These are phyloP conservation scores for Saccharomycopsis vini DNA, from an alignment of 805 yeast genomes.

Conservation along the genomic window DNA sequence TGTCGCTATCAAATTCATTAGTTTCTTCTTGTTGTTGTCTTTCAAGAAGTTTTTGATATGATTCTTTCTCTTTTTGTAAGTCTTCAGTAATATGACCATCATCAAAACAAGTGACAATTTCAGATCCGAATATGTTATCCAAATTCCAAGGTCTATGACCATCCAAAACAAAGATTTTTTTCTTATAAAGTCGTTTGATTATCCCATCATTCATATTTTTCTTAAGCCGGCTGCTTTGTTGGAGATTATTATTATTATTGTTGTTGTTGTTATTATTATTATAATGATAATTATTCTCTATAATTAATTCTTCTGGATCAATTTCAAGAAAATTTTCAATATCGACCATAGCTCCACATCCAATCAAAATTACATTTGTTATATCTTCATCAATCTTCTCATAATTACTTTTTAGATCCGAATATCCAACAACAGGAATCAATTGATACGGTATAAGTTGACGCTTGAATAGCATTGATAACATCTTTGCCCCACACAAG, in stretches of 20 bases:
- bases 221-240: conserved; percentile 20
- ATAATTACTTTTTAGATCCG: conserved; percentile 63
- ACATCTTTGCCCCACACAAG: conserved; percentile 75
- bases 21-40: conserved; percentile 32
- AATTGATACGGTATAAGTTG: conserved; percentile 81
- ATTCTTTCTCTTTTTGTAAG: conserved; percentile 45
- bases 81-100: conserved; percentile 69
- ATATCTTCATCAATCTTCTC: conserved; percentile 62
- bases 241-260: too few species aligned
- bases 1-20: conserved; percentile 32
- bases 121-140: conserved; percentile 82
- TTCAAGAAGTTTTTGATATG: conserved; percentile 47
- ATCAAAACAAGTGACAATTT: conserved; percentile 70
- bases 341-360: conserved; percentile 92
- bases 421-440: conserved; percentile 87
- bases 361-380: conserved; percentile 66
- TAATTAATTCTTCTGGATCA: conserved; percentile 43
- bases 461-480: conserved; percentile 61
- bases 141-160: conserved; percentile 96
- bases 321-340: conserved; percentile 65
- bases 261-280: not conserved
- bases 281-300: conserved; percentile 23
- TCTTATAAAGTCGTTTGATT: conserved; percentile 28
- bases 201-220: conserved; percentile 23
- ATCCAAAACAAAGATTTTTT: conserved; percentile 76